These are phyloP conservation scores for Phialophora tarda DNA, from an alignment of 2,329 filamentous ascomycete species.

Conservation along the genomic window DNA sequence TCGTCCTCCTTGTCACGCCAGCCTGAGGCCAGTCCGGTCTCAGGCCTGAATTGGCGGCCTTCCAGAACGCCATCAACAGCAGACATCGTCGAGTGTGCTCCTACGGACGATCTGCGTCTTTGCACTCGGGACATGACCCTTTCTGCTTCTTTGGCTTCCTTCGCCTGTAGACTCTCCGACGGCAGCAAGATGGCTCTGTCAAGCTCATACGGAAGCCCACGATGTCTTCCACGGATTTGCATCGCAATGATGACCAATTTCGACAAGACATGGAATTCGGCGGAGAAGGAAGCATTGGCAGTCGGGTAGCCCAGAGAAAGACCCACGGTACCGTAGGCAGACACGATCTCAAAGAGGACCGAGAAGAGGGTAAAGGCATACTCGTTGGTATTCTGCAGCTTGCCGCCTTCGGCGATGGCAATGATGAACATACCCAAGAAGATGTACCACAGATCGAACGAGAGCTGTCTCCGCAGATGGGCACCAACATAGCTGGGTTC, in stretches of 20 bases:
- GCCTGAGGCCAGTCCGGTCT: conserved; percentile 33
- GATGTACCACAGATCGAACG: conserved; percentile 97
- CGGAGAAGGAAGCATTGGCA: conserved; percentile 79
- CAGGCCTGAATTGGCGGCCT: conserved; percentile 32
- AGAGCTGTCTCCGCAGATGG: conserved; percentile 89
- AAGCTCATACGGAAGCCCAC: conserved; percentile 69
- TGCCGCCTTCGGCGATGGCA: conserved; percentile 79
- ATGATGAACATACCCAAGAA: conserved; percentile 93
- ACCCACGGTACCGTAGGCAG: conserved; percentile 92
- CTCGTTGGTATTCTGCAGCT: conserved; percentile 67
- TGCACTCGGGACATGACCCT: conserved; percentile 32
- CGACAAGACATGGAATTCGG: conserved; percentile 74
- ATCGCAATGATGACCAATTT: conserved; percentile 71
- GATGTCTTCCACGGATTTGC: conserved; percentile 69
- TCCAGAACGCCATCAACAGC: conserved; percentile 33
- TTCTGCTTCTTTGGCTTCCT: conserved; percentile 39
- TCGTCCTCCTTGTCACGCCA: conserved; percentile 19
- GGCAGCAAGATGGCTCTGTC: conserved; percentile 74
- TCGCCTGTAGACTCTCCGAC: conserved; percentile 46
- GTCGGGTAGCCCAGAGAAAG: conserved; percentile 80
- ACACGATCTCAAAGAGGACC: conserved; percentile 82
- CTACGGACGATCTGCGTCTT: conserved; percentile 32
- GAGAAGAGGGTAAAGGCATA: conserved; percentile 69
- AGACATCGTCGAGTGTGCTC: conserved; percentile 30
- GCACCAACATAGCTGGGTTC: conserved; percentile 84